Evolutionary conservation across 106 monocot genomes (phyloP).

Genomic region (Vanilla planifolia): DNA sequence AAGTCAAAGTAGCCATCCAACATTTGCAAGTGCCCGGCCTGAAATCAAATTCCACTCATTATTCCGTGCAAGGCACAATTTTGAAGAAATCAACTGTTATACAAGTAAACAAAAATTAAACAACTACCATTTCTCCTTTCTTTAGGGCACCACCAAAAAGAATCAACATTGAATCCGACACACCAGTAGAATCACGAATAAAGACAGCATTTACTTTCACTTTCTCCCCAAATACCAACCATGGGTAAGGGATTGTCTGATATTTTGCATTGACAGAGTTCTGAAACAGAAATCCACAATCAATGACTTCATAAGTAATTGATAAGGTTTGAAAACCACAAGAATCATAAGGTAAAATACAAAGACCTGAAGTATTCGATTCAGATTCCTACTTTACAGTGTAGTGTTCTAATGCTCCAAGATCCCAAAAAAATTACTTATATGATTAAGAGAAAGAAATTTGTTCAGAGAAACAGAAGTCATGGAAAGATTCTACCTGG

Average conservation of each 20-base stretch:
- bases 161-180: constrained; percentile 93
- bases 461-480: too few relatives aligned
- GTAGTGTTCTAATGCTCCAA: neutral
- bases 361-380: too few relatives aligned
- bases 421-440: neutral
- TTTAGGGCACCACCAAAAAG: constrained; percentile 77
- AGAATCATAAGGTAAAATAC: too few relatives aligned
- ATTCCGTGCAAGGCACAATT: neutral
- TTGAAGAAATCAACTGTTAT: constrained; percentile 4
- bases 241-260: constrained; percentile 93
- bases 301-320: neutral
- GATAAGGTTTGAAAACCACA: neutral
- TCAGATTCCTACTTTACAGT: neutral
- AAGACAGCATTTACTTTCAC: constrained; percentile 95
- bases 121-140: constrained; percentile 73
- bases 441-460: too few relatives aligned
- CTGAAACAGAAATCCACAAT: constrained; percentile 31
- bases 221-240: constrained; percentile 98
- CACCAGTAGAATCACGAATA: constrained; percentile 96
- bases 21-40: constrained; percentile 97
- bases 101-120: neutral
- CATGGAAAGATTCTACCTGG: neutral
- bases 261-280: constrained; percentile 98
- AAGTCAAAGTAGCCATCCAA: constrained; percentile 95
- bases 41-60: constrained; percentile 4